phyloP scores from a whole-genome alignment of 768 basidiomycete genomes.

The Lactarius vividus region DNA sequence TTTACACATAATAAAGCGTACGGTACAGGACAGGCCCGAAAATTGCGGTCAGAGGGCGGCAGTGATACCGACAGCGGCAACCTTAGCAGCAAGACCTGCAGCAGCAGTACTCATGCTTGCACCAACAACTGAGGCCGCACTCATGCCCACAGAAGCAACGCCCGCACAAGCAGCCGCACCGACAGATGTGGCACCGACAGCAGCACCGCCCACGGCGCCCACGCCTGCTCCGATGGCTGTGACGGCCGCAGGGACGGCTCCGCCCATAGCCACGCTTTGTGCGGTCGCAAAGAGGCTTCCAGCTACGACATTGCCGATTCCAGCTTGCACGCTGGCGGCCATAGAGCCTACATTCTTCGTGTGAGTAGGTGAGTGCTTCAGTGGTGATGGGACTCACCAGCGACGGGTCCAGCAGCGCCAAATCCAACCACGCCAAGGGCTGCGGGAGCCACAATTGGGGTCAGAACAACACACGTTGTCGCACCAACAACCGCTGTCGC shows the following conservation, averaged over 20 bases:
- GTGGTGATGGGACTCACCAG: not conserved
- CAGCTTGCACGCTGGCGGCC: not conserved
- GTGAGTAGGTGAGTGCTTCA: not conserved
- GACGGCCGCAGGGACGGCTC: not conserved
- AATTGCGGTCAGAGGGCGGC: too few relatives aligned
- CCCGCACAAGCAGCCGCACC: too few relatives aligned
- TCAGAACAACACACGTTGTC: not conserved
- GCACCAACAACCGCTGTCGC: too few relatives aligned
- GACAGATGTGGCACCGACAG: not conserved
- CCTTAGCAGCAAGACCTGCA: not conserved
- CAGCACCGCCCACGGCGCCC: not conserved
- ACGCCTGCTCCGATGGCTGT: not conserved
- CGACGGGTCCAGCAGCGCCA: slow-evolving; percentile 10
- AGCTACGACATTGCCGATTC: not conserved
- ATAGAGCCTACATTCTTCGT: slow-evolving; percentile 1
- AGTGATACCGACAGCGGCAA: too few relatives aligned
- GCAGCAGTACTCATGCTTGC: not conserved
- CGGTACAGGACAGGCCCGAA: not conserved
- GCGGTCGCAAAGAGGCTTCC: not conserved
- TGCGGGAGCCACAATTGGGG: not conserved
- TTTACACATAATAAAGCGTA: not conserved
- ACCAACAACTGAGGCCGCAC: not conserved
- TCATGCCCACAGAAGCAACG: too few relatives aligned
- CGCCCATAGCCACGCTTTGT: slow-evolving; percentile 9
- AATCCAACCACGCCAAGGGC: slow-evolving; percentile 1